Evolutionary conservation across 2,329 filamentous ascomycete species (phyloP).

Genomic region (Fusarium sororula): DNA sequence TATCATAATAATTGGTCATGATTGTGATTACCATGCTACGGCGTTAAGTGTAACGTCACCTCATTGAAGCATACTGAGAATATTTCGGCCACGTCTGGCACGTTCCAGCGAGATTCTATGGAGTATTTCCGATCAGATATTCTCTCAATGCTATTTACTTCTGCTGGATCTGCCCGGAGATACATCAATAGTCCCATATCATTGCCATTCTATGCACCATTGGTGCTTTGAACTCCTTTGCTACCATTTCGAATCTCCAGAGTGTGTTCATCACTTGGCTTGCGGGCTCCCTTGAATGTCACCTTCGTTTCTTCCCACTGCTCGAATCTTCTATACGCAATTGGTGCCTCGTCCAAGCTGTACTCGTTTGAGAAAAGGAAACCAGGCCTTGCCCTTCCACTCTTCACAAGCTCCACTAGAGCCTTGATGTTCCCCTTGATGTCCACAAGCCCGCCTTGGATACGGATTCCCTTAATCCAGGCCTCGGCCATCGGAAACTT

Average conservation of each 20-base stretch:
- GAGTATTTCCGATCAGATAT: not conserved
- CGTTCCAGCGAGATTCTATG: too few species aligned
- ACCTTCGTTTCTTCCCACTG: conserved; percentile 6
- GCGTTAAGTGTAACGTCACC: not conserved
- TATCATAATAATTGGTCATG: too few species aligned
- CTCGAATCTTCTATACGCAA: not conserved
- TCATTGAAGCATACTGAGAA: not conserved
- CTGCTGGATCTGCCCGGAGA: rapidly evolving
- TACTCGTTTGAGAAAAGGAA: conserved; percentile 19
- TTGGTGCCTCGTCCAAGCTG: not conserved
- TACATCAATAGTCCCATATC: too few species aligned
- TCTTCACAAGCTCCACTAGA: conserved; percentile 2
- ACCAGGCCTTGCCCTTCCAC: not conserved
- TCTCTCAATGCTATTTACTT: too few species aligned
- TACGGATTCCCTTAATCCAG: not conserved
- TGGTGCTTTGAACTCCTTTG: not conserved
- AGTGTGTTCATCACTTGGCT: not conserved
- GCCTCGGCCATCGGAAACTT: not conserved
- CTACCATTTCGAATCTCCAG: not conserved
- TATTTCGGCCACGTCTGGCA: not conserved
- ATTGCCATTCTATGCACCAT: not conserved
- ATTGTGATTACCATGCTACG: not conserved
- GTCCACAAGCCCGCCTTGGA: conserved; percentile 3
- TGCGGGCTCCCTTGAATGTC: not conserved
- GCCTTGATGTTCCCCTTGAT: not conserved